Evolutionary conservation across 768 basidiomycete species (phyloP).

Genomic region (Daedaleopsis nitida): DNA sequence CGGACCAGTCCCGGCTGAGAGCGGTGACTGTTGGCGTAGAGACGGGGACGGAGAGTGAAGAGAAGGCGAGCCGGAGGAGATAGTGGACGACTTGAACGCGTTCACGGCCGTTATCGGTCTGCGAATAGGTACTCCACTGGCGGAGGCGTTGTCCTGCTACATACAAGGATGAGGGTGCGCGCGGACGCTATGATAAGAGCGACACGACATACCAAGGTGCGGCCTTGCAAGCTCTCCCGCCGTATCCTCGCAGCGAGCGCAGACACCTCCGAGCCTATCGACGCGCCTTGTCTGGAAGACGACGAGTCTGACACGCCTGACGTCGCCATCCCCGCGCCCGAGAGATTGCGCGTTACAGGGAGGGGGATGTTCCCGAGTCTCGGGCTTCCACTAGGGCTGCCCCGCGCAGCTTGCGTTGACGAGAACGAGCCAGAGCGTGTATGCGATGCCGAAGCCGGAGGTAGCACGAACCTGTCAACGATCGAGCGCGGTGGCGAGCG

Average conservation of each 20-base stretch:
- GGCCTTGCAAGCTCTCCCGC: constrained; percentile 47
- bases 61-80: constrained; percentile 51
- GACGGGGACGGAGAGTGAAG: constrained; percentile 51
- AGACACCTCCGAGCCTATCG: constrained; percentile 38
- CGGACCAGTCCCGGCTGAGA: constrained; percentile 35
- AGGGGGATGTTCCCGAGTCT: constrained; percentile 37
- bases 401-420: constrained; percentile 8
- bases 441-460: constrained; percentile 20
- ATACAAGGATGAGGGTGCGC: constrained; percentile 4
- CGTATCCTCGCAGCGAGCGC: constrained; percentile 46
- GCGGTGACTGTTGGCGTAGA: constrained; percentile 48
- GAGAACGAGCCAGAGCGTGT: constrained; percentile 41
- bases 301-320: constrained; percentile 45
- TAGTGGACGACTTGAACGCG: constrained; percentile 53
- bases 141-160: constrained; percentile 35
- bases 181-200: neutral
- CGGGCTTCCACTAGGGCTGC: constrained; percentile 30
- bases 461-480: constrained; percentile 49
- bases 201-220: constrained; percentile 30
- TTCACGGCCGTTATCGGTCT: constrained; percentile 43
- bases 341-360: constrained; percentile 38
- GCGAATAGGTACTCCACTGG: constrained; percentile 47
- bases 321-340: constrained; percentile 31
- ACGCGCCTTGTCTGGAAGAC: constrained; percentile 40
- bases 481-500: constrained; percentile 45